Conservation (phyloP, 371 early-diverging fungal genomes). For the Mortierella sp. region DNA sequence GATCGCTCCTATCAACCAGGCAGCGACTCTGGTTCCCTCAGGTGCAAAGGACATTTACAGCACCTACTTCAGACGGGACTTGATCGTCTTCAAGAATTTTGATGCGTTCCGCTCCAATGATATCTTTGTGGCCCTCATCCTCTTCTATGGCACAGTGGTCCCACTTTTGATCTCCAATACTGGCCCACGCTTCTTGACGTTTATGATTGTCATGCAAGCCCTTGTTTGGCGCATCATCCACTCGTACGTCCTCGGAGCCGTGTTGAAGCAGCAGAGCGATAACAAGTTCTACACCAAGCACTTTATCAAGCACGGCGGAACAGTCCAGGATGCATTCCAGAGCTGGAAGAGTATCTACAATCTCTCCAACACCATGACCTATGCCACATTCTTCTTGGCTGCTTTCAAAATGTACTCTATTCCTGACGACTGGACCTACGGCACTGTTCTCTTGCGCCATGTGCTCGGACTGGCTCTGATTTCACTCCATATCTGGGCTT, state of each 20-base stretch:
- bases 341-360: slow-evolving; percentile 96
- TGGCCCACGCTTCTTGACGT: slow-evolving; percentile 52
- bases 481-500: slow-evolving; percentile 86
- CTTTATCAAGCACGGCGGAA: slow-evolving; percentile 92
- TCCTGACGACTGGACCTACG: slow-evolving; percentile 76
- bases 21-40: slow-evolving; percentile 37
- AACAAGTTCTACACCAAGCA: slow-evolving; percentile 88
- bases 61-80: slow-evolving; percentile 81
- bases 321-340: slow-evolving; percentile 85
- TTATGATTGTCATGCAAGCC: slow-evolving; percentile 74
- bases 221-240: slow-evolving; percentile 90
- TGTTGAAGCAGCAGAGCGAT: slow-evolving; percentile 82
- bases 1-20: slow-evolving; percentile 7
- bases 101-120: slow-evolving; percentile 90
- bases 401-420: slow-evolving; percentile 78
- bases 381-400: slow-evolving; percentile 81
- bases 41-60: slow-evolving; percentile 56
- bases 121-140: slow-evolving; percentile 77
- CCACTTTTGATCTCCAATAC: slow-evolving; percentile 68
- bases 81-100: slow-evolving; percentile 90
- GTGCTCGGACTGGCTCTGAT: slow-evolving; percentile 82
- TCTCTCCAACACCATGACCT: slow-evolving; percentile 85
- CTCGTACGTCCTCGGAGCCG: slow-evolving; percentile 81
- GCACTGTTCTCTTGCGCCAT: slow-evolving; percentile 77
- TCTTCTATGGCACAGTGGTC: slow-evolving; percentile 76